phyloP scores from a whole-genome alignment of 2,329 filamentous ascomycete species.

The Cercospora janseana region DNA sequence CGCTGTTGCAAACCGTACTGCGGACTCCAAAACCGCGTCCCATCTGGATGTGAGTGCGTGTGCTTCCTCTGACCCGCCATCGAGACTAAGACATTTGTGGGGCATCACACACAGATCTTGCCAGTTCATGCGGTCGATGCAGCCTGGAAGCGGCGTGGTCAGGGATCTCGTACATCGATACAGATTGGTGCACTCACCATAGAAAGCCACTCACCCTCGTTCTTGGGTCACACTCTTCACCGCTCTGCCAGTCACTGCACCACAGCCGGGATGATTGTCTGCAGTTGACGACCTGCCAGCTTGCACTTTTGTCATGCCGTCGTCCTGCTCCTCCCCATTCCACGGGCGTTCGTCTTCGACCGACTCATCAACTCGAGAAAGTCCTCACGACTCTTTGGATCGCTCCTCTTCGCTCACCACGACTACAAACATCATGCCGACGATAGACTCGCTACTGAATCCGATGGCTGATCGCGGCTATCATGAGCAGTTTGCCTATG shows the following conservation, averaged over 20 bases:
- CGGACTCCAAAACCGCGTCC: constrained; percentile 7
- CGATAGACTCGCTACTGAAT: constrained; percentile 46
- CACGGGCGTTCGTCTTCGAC: constrained; percentile 27
- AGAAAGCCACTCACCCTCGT: constrained; percentile 29
- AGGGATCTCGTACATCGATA: constrained; percentile 21
- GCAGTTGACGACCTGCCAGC: constrained; percentile 10
- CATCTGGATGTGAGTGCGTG: constrained; percentile 18
- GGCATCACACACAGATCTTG: constrained; percentile 18
- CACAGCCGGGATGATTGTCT: constrained; percentile 7
- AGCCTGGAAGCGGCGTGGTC: constrained; percentile 15
- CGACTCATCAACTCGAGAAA: constrained; percentile 18
- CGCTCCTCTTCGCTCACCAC: not conserved
- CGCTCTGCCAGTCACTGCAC: constrained; percentile 19
- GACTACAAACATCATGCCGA: constrained; percentile 37
- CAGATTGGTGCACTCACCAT: constrained; percentile 25
- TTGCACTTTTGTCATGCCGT: constrained; percentile 23
- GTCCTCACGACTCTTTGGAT: constrained; percentile 15
- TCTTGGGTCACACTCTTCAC: constrained; percentile 24
- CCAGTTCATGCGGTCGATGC: constrained; percentile 24
- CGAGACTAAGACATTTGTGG: constrained; percentile 29
- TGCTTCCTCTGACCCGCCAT: constrained; percentile 21
- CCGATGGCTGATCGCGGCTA: constrained; percentile 25
- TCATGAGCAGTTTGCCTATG: constrained; percentile 22
- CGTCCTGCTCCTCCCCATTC: constrained; percentile 21
- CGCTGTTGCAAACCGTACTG: constrained; percentile 23